Evolutionary conservation across 2,329 filamentous ascomycete genomes (phyloP).

Genomic region (Paracamarosporium sp.): DNA sequence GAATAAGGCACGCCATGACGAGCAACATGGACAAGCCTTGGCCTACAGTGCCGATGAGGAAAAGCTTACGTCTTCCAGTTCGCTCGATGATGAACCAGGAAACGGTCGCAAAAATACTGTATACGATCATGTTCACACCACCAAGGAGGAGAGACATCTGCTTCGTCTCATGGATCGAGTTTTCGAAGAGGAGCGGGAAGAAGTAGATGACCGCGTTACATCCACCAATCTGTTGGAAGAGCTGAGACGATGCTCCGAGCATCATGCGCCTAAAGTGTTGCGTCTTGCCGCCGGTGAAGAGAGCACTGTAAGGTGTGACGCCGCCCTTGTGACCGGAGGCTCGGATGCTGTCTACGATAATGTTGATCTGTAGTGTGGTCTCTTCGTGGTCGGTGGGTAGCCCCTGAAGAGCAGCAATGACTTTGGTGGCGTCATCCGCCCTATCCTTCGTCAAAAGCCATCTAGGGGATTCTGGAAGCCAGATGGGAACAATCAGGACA

Average conservation of each 20-base stretch:
- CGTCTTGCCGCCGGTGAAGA: constrained; percentile 68
- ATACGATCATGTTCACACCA: constrained; percentile 63
- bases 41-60: constrained; percentile 54
- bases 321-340: constrained; percentile 50
- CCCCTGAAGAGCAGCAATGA: constrained; percentile 59
- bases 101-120: constrained; percentile 61
- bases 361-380: constrained; percentile 66
- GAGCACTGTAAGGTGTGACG: constrained; percentile 56
- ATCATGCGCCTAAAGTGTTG: constrained; percentile 71
- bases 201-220: constrained; percentile 54
- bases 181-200: constrained; percentile 50
- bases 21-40: constrained; percentile 58
- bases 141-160: constrained; percentile 53
- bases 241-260: constrained; percentile 60
- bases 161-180: constrained; percentile 58
- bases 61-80: constrained; percentile 57
- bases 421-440: constrained; percentile 64
- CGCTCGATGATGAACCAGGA: constrained; percentile 72
- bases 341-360: constrained; percentile 67
- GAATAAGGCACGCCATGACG: constrained; percentile 50
- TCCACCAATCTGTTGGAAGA: constrained; percentile 38
- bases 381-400: constrained; percentile 60
- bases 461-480: constrained; percentile 69
- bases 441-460: constrained; percentile 71
- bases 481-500: constrained; percentile 64